Conservation (phyloP, 495 filamentous ascomycete species). For the Penicillium steckii region DNA sequence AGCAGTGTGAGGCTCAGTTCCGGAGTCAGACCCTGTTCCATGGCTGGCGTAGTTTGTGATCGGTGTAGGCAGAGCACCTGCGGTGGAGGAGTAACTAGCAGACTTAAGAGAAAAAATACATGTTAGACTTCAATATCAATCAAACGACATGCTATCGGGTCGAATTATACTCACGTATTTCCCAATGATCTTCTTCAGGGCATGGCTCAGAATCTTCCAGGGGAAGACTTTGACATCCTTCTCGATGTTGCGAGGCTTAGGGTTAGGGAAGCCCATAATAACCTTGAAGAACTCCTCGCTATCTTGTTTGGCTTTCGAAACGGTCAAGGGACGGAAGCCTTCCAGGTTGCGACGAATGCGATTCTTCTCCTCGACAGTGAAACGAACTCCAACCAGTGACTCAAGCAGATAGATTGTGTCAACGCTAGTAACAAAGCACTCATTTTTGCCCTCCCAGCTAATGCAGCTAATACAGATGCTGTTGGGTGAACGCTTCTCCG, state of each 20-base stretch:
- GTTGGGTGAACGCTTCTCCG: slow-evolving; percentile 64
- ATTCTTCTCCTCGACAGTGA: slow-evolving; percentile 97
- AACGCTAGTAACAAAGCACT: slow-evolving; percentile 92
- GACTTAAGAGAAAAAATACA: slow-evolving; percentile 31
- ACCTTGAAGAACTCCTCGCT: slow-evolving; percentile 97
- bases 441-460: slow-evolving; percentile 84
- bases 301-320: slow-evolving; percentile 87
- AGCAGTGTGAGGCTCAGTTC: slow-evolving; percentile 38
- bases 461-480: slow-evolving; percentile 90
- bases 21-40: slow-evolving; percentile 40
- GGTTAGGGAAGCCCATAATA: slow-evolving; percentile 95
- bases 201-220: slow-evolving; percentile 79
- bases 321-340: slow-evolving; percentile 82
- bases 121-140: slow-evolving; percentile 20
- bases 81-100: slow-evolving; percentile 52
- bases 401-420: slow-evolving; percentile 94
- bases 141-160: not conserved
- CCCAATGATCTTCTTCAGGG: slow-evolving; percentile 94
- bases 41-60: slow-evolving; percentile 40
- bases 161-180: slow-evolving; percentile 75
- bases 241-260: slow-evolving; percentile 96
- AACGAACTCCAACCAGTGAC: slow-evolving; percentile 76
- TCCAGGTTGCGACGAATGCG: slow-evolving; percentile 93
- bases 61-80: slow-evolving; percentile 40
- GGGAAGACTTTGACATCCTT: slow-evolving; percentile 98